These are phyloP conservation scores for Nannochloropsis salina DNA, from an alignment of 108 stramenopile species.

Conservation along the genomic window DNA sequence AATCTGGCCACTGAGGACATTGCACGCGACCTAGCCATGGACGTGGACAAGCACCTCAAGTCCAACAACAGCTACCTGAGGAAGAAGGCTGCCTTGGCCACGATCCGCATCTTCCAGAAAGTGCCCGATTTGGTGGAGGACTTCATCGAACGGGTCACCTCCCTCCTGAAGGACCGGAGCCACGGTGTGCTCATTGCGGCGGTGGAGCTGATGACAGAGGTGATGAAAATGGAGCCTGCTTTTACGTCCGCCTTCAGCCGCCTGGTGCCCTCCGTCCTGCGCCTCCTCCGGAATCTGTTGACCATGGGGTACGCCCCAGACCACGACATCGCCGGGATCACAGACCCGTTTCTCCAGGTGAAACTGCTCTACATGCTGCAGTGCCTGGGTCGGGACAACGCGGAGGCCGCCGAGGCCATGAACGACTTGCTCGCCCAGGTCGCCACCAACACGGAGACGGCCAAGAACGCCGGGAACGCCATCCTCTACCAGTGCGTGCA, in stretches of 20 bases:
- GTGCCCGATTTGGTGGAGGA: constrained; percentile 93
- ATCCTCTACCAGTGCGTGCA: constrained; percentile 98
- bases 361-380: constrained; percentile 79
- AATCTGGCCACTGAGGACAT: constrained; percentile 94
- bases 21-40: constrained; percentile 83
- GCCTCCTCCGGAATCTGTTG: constrained; percentile 81
- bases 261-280: constrained; percentile 82
- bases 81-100: constrained; percentile 95
- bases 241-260: constrained; percentile 53
- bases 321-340: constrained; percentile 87
- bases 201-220: constrained; percentile 78
- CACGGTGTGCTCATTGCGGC: constrained; percentile 94
- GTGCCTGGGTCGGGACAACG: constrained; percentile 69
- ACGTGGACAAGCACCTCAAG: constrained; percentile 86
- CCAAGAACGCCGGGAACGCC: constrained; percentile 96
- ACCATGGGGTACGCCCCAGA: constrained; percentile 86
- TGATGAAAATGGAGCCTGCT: constrained; percentile 64
- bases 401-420: constrained; percentile 46
- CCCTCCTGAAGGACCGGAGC: constrained; percentile 73
- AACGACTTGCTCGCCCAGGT: constrained; percentile 98
- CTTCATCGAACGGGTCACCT: constrained; percentile 77
- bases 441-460: constrained; percentile 95
- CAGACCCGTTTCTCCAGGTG: constrained; percentile 93
- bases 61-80: constrained; percentile 72
- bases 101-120: constrained; percentile 63